Base-by-base conservation (phyloP, 139 green algal species). In the Ostreobium quekettii region DNA sequence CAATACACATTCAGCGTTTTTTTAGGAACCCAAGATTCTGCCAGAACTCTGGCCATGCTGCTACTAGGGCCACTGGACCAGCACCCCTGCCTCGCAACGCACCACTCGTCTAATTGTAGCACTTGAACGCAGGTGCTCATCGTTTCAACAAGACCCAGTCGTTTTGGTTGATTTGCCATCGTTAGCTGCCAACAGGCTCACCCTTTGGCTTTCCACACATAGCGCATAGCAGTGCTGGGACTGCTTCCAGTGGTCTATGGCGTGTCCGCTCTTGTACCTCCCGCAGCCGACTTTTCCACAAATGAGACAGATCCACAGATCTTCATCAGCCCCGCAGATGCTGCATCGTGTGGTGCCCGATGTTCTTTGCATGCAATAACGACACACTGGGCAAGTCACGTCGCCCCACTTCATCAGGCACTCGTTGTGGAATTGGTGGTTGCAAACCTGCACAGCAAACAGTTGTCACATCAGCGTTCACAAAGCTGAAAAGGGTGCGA, bases 251-350 rank as follows among this genome's bases (percentile, higher is more conserved):
- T 99, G 94, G 48, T 84, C 76, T 8, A 76, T 74, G 0, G 91
- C 90, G 70, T 98, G 92, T 1, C 81, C 85, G n/a, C 73, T 71
- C 32, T 72, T 76, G 78, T 96, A 96, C 35, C 93, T 79, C 4
- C 91, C 90, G 63, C 92, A 97, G 28, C 93, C 93, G 15, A 97
- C 82, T 74, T 96, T 84, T 24, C 93, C 94, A 78, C 94, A 99
- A 47, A 99, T 97, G 35, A 99, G 82, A 74, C 94, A 99, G 47
- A 98, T 97, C 94, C 94, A 99, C 47, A 98, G 78, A 73, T 96
- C 87, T 36, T 76, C 70, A 1, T 48, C 61, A 3, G 78, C 85
- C 47, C 68, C 82, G 73, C 93, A 98, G 15, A 62, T 73, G 15
- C 42, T 39, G 76, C 93, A 98, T 42, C 76, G 73, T 0, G 80